Evolutionary conservation across 23 red algal genomes (phyloP).

Genomic region (Gracilaria caudata): DNA sequence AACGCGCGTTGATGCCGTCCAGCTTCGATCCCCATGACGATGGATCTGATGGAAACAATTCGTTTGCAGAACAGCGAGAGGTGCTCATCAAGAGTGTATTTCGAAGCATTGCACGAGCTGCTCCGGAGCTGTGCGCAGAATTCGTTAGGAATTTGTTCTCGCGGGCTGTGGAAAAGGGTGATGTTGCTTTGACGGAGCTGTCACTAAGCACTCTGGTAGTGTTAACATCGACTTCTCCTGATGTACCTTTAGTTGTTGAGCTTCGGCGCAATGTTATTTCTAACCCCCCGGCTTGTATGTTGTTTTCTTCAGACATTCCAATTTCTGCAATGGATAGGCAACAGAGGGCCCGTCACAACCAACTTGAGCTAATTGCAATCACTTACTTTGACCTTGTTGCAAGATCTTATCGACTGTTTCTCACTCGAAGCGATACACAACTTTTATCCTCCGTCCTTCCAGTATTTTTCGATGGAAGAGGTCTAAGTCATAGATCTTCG

Average conservation of each 20-base stretch:
- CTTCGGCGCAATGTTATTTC: constrained; percentile 39
- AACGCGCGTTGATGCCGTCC: constrained; percentile 31
- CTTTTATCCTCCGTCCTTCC: constrained; percentile 56
- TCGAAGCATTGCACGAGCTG: constrained; percentile 43
- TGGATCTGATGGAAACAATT: constrained; percentile 31
- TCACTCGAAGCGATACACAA: constrained; percentile 11
- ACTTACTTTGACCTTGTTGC: constrained; percentile 71
- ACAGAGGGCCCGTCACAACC: constrained; percentile 49
- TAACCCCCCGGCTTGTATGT: constrained; percentile 64
- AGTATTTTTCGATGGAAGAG: constrained; percentile 69
- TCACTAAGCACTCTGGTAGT: constrained; percentile 24
- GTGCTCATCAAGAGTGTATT: constrained; percentile 58
- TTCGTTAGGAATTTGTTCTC: constrained; percentile 37
- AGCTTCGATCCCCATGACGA: constrained; percentile 53
- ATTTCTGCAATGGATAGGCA: constrained; percentile 23
- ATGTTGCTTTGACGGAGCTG: constrained; percentile 28
- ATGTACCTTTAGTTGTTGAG: constrained; percentile 20
- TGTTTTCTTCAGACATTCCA: constrained; percentile 16
- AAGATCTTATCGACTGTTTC: constrained; percentile 52
- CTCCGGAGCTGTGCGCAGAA: constrained; percentile 36
- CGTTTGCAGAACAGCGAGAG: constrained; percentile 41
- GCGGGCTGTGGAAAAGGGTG: constrained; percentile 13
- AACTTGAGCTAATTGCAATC: constrained; percentile 55
- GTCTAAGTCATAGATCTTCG: constrained; percentile 53
- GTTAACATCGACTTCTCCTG: constrained; percentile 30